Evolutionary conservation across 352 stramenopile genomes (phyloP).

Genomic region (Stephanocyclus meneghinianus): DNA sequence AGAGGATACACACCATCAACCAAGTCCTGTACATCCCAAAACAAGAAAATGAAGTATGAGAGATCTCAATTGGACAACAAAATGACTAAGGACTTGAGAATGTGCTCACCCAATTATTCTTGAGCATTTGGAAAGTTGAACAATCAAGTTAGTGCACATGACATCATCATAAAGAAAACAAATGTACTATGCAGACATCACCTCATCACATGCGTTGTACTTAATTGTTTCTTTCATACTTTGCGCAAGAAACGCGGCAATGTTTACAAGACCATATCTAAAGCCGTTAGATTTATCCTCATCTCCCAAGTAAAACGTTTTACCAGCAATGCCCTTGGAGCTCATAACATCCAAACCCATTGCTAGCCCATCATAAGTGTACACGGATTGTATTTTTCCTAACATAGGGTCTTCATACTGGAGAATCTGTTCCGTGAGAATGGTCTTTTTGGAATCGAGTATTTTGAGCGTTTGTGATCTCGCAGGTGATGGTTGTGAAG

Average conservation of each 20-base stretch:
- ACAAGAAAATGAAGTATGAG: background rate
- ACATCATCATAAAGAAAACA: background rate
- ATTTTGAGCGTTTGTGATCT: background rate
- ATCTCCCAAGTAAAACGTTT: conserved; percentile 26
- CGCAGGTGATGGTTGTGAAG: background rate
- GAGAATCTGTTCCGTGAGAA: conserved; percentile 18
- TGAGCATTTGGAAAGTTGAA: too few relatives aligned
- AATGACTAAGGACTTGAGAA: background rate
- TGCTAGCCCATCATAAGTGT: conserved; percentile 18
- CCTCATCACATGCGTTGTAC: conserved; percentile 48
- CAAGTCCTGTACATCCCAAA: background rate
- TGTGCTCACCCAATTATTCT: conserved; percentile 5
- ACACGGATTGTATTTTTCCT: conserved; percentile 15
- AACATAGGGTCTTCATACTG: conserved; percentile 20
- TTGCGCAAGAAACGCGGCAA: conserved; percentile 28
- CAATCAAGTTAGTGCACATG: background rate
- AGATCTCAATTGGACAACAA: background rate
- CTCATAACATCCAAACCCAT: conserved; percentile 24
- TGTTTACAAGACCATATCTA: conserved; percentile 35
- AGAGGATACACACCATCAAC: conserved; percentile 9
- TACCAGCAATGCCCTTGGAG: conserved; percentile 20
- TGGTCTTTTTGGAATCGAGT: conserved; percentile 2
- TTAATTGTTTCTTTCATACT: conserved; percentile 61
- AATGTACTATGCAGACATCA: background rate
- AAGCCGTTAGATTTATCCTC: background rate